Percentiles rank a stretch among this genome's conserved stretches.
Evolutionary conservation across 371 early-diverging fungal species (phyloP).

Genomic region (Apophysomyces ossiformis): DNA sequence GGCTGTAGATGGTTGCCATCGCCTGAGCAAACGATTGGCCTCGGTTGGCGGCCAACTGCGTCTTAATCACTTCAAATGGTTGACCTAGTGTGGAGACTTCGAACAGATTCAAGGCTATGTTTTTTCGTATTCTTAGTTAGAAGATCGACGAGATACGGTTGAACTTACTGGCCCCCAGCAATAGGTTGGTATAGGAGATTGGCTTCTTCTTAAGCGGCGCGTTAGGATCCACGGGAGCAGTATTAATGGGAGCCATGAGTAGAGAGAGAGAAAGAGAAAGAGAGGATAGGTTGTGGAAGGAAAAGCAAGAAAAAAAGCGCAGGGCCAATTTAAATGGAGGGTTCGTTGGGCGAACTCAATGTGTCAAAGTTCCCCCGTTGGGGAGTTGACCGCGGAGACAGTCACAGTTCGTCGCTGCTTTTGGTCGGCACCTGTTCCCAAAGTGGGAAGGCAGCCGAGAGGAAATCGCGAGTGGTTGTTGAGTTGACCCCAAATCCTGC

Average conservation of each 20-base stretch:
- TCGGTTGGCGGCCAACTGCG: slow-evolving; percentile 88
- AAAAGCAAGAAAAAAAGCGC: slow-evolving; percentile 8
- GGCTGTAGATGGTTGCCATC: slow-evolving; percentile 68
- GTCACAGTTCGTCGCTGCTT: neutral
- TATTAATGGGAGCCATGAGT: slow-evolving; percentile 25
- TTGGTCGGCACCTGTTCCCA: slow-evolving; percentile 2
- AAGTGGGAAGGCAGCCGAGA: slow-evolving; percentile 10
- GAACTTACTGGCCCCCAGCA: slow-evolving; percentile 65
- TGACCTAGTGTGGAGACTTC: slow-evolving; percentile 90
- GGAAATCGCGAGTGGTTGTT: neutral
- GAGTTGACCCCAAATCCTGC: neutral
- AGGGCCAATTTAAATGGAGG: slow-evolving; percentile 1
- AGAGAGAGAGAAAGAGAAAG: neutral
- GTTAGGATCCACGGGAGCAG: slow-evolving; percentile 38
- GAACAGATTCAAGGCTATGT: slow-evolving; percentile 69
- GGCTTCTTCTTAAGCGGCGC: slow-evolving; percentile 62
- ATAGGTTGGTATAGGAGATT: slow-evolving; percentile 65
- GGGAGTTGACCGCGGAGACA: neutral
- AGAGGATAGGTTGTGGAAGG: slow-evolving; percentile 4
- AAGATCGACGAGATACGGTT: neutral
- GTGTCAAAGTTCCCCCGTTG: slow-evolving; percentile 3
- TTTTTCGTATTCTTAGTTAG: slow-evolving; percentile 1
- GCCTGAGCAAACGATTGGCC: slow-evolving; percentile 70
- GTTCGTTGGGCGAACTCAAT: neutral
- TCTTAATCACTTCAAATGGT: slow-evolving; percentile 91